Evolutionary conservation across 192 early-diverging fungal species (phyloP).

Genomic region (Podila horticola): DNA sequence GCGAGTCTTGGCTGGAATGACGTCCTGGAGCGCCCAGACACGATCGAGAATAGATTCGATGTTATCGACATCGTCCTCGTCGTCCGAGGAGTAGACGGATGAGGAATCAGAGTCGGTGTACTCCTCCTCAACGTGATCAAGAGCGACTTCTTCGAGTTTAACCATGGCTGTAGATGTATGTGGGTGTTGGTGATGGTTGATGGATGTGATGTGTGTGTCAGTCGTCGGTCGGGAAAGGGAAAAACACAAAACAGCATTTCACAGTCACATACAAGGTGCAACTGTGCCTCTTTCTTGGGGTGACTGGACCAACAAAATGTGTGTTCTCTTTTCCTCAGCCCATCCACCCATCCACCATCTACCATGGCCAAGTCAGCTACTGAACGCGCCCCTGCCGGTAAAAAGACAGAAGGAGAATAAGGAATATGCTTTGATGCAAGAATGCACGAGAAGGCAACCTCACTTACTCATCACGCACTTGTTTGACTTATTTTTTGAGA

Average conservation of each 20-base stretch:
- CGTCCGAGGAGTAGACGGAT: conserved; percentile 71
- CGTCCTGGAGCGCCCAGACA: conserved; percentile 84
- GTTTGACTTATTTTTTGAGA: not conserved
- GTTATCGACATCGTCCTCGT: conserved; percentile 60
- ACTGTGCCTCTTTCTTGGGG: too few species aligned
- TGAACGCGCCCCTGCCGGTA: conserved; percentile 11
- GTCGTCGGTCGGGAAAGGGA: not conserved
- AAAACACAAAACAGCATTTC: too few species aligned
- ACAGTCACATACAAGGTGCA: too few species aligned
- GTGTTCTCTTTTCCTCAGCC: not conserved
- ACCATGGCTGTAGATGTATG: conserved; percentile 45
- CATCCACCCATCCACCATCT: not conserved
- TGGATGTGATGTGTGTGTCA: not conserved
- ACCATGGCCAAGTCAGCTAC: conserved; percentile 32
- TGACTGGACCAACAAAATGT: too few species aligned
- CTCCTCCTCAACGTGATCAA: conserved; percentile 58
- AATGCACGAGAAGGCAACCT: not conserved
- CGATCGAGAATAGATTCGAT: conserved; percentile 88
- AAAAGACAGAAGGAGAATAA: not conserved
- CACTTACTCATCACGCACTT: not conserved
- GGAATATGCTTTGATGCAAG: not conserved
- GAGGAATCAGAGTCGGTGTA: conserved; percentile 65
- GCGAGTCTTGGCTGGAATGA: conserved; percentile 82
- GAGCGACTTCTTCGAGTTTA: conserved; percentile 62
- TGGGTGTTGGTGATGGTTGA: not conserved